phyloP scores from a whole-genome alignment of 371 early-diverging fungal genomes.

The Basidiobolus meristosporus region DNA sequence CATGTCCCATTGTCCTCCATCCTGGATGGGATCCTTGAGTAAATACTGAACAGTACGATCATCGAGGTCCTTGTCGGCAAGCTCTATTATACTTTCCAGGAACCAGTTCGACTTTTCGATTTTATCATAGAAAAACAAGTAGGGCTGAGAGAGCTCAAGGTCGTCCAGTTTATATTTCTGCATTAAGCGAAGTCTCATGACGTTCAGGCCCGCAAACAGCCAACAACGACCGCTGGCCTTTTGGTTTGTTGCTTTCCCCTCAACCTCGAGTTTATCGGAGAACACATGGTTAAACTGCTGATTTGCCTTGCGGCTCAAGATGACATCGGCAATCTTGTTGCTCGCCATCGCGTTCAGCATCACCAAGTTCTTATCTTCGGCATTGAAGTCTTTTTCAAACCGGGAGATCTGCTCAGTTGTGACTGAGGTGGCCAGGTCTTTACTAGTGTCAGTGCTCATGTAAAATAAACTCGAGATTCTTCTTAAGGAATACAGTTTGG shows the following conservation, averaged over 20 bases:
- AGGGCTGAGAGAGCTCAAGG: slow-evolving; percentile 63
- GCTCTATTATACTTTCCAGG: slow-evolving; percentile 52
- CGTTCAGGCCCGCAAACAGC: slow-evolving; percentile 61
- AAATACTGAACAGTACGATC: slow-evolving; percentile 56
- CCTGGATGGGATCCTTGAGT: slow-evolving; percentile 35
- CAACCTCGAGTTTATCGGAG: slow-evolving; percentile 33
- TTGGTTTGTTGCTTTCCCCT: slow-evolving; percentile 53
- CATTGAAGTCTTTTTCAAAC: slow-evolving; percentile 24
- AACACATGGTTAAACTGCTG: slow-evolving; percentile 22
- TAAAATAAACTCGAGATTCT: too few species aligned
- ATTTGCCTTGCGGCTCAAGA: slow-evolving; percentile 27
- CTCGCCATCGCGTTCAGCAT: slow-evolving; percentile 40
- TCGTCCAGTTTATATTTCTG: slow-evolving; percentile 44
- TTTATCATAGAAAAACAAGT: slow-evolving; percentile 64
- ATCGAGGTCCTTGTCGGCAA: slow-evolving; percentile 35
- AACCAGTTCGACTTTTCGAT: slow-evolving; percentile 72
- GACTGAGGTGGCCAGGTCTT: too few species aligned
- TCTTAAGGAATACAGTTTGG: too few species aligned
- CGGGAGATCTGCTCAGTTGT: too few species aligned
- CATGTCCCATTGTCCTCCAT: slow-evolving; percentile 72
- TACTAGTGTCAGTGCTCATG: too few species aligned
- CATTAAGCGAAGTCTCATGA: slow-evolving; percentile 20
- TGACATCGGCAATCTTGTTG: slow-evolving; percentile 27
- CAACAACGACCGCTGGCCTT: slow-evolving; percentile 67
- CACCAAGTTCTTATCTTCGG: slow-evolving; percentile 40